Base-by-base conservation (phyloP, 2,329 filamentous ascomycete species). In the Diaporthe batatas region DNA sequence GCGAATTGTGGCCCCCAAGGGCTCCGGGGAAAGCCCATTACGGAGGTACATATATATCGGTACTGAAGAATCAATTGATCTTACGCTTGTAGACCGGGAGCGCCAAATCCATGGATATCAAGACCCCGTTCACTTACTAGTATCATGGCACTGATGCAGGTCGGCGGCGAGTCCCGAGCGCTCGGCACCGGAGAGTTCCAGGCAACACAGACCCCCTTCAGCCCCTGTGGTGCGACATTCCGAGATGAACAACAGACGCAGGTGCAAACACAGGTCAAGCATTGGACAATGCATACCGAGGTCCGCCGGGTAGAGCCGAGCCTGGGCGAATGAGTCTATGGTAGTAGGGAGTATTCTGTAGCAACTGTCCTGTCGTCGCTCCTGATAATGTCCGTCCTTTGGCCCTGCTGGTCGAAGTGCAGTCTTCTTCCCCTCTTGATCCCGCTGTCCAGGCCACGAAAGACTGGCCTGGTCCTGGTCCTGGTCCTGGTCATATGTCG, bases 211-310 rank as follows among this genome's bases (percentile, higher is more conserved):
- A 23, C 59, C 62, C 59, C 62, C 62, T 18, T 3, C 23, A n/a
- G 21, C 62, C 62, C 32, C 62, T 39, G 62, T 36, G 12, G 62
- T 65, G 44, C 62, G 36, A 51, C 62, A 23, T n/a, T 49, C 39
- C 25, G 59, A 64, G 39, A 51, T 49, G 59, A 65, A 21, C 14
- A 51, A 51, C 12, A 12, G 6, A 64, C 2, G 34, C 6, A 42
- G 39, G 36, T 39, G 36, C 36, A 39, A 12, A 39, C 2, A n/a
- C n/a, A n/a, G n/a, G n/a, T n/a, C n/a, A n/a, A n/a, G n/a, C n/a
- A 39, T 39, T 39, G 36, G 11, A 39, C 36, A 10, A 39, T 39
- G 36, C 36, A 12, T 39, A 2, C 5, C 53, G 4, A 39, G 8
- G 36, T 12, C 32, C 23, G 42, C 34, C 59, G 59, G 42, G 34